Evolutionary conservation across 2,329 filamentous ascomycete species (phyloP).

Genomic region (Neofusicoccum umdonicola): DNA sequence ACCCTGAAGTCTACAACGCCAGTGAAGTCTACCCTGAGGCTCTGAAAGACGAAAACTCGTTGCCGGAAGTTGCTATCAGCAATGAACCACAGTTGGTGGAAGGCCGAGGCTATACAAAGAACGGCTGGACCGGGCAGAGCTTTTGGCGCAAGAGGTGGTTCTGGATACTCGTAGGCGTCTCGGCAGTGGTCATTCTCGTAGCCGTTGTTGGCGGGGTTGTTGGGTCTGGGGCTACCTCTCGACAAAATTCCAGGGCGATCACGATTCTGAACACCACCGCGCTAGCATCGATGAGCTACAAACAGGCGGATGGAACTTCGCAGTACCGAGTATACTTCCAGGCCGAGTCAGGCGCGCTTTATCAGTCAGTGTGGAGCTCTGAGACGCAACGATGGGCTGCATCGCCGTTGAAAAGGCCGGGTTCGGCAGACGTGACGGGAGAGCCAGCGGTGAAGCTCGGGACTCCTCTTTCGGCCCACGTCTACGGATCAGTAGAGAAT

Average conservation of each 20-base stretch:
- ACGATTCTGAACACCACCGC: not conserved
- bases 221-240: not conserved
- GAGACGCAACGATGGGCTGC: not conserved
- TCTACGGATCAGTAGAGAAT: not conserved
- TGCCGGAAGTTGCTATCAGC: not conserved
- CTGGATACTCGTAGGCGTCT: not conserved
- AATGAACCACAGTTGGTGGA: not conserved
- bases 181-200: not conserved
- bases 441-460: conserved; percentile 1
- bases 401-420: not conserved
- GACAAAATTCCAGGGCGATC: not conserved
- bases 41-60: not conserved
- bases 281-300: conserved; percentile 3
- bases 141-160: not conserved
- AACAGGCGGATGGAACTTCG: not conserved
- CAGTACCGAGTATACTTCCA: conserved; percentile 9
- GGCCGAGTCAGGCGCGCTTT: not conserved
- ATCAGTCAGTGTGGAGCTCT: not conserved
- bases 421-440: not conserved
- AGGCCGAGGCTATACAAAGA: not conserved
- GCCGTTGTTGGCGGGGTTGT: not conserved
- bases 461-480: not conserved
- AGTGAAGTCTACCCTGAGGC: not conserved
- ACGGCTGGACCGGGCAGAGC: not conserved
- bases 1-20: not conserved